Base-by-base conservation (phyloP, 2,329 filamentous ascomycete genomes). In the Botrytis aclada region DNA sequence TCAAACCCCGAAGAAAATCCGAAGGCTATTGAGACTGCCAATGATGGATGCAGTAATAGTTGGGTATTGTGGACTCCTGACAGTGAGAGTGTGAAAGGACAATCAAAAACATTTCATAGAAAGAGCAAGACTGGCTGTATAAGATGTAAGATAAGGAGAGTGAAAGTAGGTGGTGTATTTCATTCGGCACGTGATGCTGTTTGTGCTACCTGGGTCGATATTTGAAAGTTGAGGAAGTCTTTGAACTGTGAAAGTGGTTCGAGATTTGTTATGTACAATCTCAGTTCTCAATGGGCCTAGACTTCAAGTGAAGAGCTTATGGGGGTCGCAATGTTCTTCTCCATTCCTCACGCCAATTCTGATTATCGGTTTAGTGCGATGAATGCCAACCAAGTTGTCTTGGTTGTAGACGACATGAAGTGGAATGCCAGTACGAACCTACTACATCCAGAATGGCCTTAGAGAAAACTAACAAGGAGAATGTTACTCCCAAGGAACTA, bases 351-450 rank as follows among this genome's bases (percentile, higher is more conserved):
- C 34, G 22, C 6, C 47, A 25, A 5, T 51, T 63, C 39, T 62
- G n/a, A 67, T 20, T 22, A 65, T 51, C 3, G 37, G 25, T 29
- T 43, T 47, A 78, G 77, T 78, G 77, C 61, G 74, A 78, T 72
- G 77, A 78, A 74, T 66, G 69, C 34, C 76, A 77, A 22, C 77
- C 77, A 12, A 51, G 71, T 14, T 78, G 75, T 54, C 69, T 74
- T 18, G 74, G 70, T 29, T 78, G 77, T 63, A 16, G 63, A 29
- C 69, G 74, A n/a, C 77, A 78, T 62, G 64, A 72, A 20, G 66
- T 73, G 60, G 62, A 71, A 25, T 78, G 77, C 56, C 61, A 75
- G 14, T 78, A 74, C 58, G 43, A 71, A 8, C 32, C 25, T 25
- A 61, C 18, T 12, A 60, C 37, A 18, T 20, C 16, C 32, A 73